phyloP scores from a whole-genome alignment of 495 filamentous ascomycete species.

The Xeromyces bisporus region DNA sequence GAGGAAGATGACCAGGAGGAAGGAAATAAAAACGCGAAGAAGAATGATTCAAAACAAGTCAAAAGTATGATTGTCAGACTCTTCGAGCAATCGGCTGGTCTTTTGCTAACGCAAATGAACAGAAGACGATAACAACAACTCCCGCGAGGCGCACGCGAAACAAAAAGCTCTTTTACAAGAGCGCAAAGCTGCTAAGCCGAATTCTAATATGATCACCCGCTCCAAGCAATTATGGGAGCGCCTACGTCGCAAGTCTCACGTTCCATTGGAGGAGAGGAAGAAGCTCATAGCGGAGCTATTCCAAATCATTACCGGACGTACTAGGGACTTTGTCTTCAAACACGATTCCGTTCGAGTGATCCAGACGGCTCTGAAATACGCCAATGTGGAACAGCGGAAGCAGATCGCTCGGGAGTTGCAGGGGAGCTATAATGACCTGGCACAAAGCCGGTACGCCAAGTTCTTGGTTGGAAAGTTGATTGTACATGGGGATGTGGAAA shows the following conservation, averaged over 20 bases:
- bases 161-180: constrained; percentile 78
- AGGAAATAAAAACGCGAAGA: constrained; percentile 2
- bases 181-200: constrained; percentile 80
- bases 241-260: constrained; percentile 77
- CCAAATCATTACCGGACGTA: constrained; percentile 69
- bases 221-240: constrained; percentile 96
- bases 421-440: constrained; percentile 67
- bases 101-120: neutral
- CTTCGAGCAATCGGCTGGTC: neutral
- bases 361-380: constrained; percentile 93
- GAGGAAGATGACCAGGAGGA: constrained; percentile 12
- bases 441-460: constrained; percentile 90
- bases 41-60: constrained; percentile 5
- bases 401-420: constrained; percentile 76
- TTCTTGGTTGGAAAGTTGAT: constrained; percentile 91
- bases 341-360: constrained; percentile 91
- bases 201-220: constrained; percentile 72
- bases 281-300: constrained; percentile 77
- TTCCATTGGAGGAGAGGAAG: constrained; percentile 70
- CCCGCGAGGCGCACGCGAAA: constrained; percentile 77
- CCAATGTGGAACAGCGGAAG: constrained; percentile 62
- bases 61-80: constrained; percentile 15
- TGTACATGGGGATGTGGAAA: constrained; percentile 70
- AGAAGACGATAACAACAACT: constrained; percentile 23
- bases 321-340: constrained; percentile 95